phyloP scores from a whole-genome alignment of 139 green algal genomes.

The Chlamydomonas sphaeroides region DNA sequence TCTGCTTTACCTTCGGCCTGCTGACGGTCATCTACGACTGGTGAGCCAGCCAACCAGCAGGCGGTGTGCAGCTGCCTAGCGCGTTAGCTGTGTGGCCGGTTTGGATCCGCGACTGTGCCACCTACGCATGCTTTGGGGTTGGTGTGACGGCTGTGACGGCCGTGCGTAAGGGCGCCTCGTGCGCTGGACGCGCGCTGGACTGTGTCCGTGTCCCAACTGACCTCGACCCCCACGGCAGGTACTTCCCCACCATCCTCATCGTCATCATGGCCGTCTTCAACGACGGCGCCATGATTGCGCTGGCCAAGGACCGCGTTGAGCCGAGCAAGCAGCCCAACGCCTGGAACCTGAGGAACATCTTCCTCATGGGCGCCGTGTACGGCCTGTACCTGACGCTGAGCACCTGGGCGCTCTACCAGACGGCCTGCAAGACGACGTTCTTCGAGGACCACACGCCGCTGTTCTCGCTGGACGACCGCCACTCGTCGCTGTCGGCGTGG shows the following conservation, averaged over 20 bases:
- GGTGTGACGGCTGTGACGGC: no score
- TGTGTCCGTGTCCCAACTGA: no score
- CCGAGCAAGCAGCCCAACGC: slow-evolving; percentile 70
- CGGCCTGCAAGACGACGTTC: slow-evolving; percentile 67
- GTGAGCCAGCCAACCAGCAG: slow-evolving; percentile 40
- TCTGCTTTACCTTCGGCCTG: slow-evolving; percentile 90
- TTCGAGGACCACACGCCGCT: slow-evolving; percentile 67
- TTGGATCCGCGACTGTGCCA: no score
- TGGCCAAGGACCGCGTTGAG: slow-evolving; percentile 82
- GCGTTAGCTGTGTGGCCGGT: no score
- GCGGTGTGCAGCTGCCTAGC: no score
- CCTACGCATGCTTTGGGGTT: no score
- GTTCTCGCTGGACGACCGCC: slow-evolving; percentile 66
- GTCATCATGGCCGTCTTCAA: slow-evolving; percentile 92
- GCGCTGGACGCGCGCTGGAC: no score
- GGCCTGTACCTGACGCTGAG: slow-evolving; percentile 84
- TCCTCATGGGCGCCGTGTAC: slow-evolving; percentile 81
- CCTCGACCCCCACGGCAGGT: slow-evolving; percentile 49
- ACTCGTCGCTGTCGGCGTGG: slow-evolving; percentile 45
- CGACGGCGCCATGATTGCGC: slow-evolving; percentile 89
- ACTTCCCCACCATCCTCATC: slow-evolving; percentile 87
- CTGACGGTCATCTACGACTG: slow-evolving; percentile 87
- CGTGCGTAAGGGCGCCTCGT: no score
- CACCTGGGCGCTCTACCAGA: slow-evolving; percentile 72
- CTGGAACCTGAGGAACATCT: slow-evolving; percentile 85